A percentile compares a stretch with the other conserved stretches of the same genome.
Conservation (phyloP, 208 protist species). For the Leishmania amazonensis region DNA sequence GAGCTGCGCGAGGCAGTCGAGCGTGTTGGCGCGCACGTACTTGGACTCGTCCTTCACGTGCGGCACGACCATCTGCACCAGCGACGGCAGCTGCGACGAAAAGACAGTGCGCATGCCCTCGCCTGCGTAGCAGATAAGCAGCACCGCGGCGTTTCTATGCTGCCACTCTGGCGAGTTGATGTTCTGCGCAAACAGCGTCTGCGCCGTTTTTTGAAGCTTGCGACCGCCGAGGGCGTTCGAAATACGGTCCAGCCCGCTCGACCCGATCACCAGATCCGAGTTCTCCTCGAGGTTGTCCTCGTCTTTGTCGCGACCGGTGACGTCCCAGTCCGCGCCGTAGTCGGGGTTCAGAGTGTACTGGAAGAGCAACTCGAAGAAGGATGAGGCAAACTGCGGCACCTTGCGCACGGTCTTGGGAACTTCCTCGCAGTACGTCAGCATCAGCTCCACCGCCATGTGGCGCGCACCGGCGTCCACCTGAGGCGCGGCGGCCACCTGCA, state of each 20-base stretch:
- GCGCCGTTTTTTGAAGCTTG: constrained; percentile 70
- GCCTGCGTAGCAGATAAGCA: constrained; percentile 70
- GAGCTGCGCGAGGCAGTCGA: constrained; percentile 79
- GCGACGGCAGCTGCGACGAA: constrained; percentile 49
- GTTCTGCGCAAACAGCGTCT: constrained; percentile 73
- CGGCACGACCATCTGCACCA: constrained; percentile 58
- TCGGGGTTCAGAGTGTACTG: constrained; percentile 78
- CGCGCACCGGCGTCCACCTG: constrained; percentile 52
- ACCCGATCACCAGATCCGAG: constrained; percentile 67
- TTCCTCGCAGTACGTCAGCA: constrained; percentile 84
- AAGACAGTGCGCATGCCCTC: constrained; percentile 76
- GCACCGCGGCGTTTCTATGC: constrained; percentile 70
- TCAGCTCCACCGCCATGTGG: constrained; percentile 82
- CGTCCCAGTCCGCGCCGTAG: constrained; percentile 73
- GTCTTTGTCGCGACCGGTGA: constrained; percentile 48
- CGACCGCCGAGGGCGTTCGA: constrained; percentile 73
- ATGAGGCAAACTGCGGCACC: constrained; percentile 73
- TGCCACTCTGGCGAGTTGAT: constrained; percentile 76
- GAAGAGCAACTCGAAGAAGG: constrained; percentile 88
- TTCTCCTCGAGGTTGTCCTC: constrained; percentile 69
- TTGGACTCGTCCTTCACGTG: constrained; percentile 69
- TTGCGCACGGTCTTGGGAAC: constrained; percentile 78
- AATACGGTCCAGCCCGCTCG: constrained; percentile 75
- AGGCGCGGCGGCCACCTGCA: constrained; percentile 68
- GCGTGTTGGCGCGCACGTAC: constrained; percentile 72